phyloP scores from a whole-genome alignment of 306 rosid genomes.

The Bauhinia variegata region DNA sequence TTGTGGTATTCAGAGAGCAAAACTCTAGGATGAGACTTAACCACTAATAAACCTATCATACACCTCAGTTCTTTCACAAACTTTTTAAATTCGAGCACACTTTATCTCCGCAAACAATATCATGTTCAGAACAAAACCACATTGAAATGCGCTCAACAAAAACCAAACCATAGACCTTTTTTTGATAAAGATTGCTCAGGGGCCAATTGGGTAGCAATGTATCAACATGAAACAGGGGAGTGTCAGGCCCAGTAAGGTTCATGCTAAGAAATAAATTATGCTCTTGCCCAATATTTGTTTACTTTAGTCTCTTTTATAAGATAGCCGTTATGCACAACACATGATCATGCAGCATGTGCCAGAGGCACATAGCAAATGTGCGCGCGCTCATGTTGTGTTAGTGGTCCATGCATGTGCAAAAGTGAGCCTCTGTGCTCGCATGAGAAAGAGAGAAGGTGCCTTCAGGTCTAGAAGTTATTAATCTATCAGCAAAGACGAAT shows the following conservation, averaged over 20 bases:
- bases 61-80: background rate
- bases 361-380: background rate
- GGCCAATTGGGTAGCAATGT: background rate
- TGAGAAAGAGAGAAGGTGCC: background rate
- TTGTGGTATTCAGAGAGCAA: background rate
- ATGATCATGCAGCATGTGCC: background rate
- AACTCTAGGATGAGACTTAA: background rate
- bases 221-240: conserved; percentile 12
- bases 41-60: background rate
- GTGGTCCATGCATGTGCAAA: background rate
- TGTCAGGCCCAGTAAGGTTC: conserved; percentile 4
- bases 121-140: background rate
- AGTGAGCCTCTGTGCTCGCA: background rate
- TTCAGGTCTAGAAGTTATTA: background rate
- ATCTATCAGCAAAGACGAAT: conserved; percentile 14
- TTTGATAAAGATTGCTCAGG: background rate
- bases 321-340: background rate
- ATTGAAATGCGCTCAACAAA: background rate
- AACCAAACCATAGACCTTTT: background rate
- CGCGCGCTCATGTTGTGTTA: background rate
- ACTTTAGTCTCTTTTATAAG: background rate
- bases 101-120: background rate
- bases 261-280: background rate
- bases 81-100: background rate
- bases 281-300: background rate